phyloP scores from a whole-genome alignment of 495 filamentous ascomycete species.

The Penicillium robsamsonii region DNA sequence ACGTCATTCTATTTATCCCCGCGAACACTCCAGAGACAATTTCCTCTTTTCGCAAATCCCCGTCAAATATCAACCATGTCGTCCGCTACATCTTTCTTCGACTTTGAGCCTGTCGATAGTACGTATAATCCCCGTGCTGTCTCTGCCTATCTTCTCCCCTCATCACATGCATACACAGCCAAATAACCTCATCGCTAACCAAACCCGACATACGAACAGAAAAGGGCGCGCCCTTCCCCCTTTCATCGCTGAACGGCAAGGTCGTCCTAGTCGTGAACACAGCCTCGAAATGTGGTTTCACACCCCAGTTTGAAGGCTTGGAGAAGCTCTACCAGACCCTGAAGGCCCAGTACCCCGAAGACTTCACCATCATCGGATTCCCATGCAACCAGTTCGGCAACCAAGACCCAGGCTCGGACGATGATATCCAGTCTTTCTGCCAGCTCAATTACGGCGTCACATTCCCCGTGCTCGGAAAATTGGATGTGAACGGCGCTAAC shows the following conservation, averaged over 20 bases:
- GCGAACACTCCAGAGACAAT: not conserved
- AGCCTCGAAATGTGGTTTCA: conserved; percentile 99
- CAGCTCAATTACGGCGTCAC: conserved; percentile 91
- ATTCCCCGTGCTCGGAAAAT: conserved; percentile 89
- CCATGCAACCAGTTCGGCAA: conserved; percentile 96
- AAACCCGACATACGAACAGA: conserved; percentile 49
- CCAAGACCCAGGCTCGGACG: conserved; percentile 86
- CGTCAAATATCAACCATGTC: conserved; percentile 63
- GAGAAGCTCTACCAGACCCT: conserved; percentile 86
- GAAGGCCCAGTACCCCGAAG: conserved; percentile 61
- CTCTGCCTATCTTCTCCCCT: not conserved
- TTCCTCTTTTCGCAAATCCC: conserved; percentile 1
- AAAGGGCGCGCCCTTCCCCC: conserved; percentile 66
- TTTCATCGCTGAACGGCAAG: conserved; percentile 74
- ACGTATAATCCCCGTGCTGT: conserved; percentile 33
- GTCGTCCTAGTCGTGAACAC: conserved; percentile 96
- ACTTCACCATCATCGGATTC: conserved; percentile 89
- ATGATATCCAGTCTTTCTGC: conserved; percentile 91
- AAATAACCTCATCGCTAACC: conserved; percentile 18
- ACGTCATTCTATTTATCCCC: conserved; percentile 5
- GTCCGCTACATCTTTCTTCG: conserved; percentile 84
- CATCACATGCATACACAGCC: not conserved
- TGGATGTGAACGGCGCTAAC: conserved; percentile 84
- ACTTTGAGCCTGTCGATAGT: conserved; percentile 85
- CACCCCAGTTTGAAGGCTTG: conserved; percentile 89